phyloP scores from a whole-genome alignment of 305 asterid genomes.

The Plantago rigida region DNA sequence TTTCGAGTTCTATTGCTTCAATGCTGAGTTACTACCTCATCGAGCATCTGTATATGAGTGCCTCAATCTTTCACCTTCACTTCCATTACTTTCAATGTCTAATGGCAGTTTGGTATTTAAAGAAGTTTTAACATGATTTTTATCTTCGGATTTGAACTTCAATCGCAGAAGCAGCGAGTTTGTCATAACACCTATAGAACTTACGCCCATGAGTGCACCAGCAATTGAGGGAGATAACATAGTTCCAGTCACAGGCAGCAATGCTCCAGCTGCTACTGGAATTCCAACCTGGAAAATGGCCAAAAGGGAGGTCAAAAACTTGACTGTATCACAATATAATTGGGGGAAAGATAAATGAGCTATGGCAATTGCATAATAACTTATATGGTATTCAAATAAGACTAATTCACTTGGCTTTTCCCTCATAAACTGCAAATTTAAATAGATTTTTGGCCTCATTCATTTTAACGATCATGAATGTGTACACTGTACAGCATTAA shows the following conservation, averaged over 20 bases:
- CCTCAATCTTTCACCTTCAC: constrained; percentile 26
- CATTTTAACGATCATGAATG: no score
- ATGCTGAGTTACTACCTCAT: constrained; percentile 22
- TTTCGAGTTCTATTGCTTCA: constrained; percentile 4
- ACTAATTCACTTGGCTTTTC: no score
- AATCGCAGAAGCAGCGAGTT: constrained; percentile 74
- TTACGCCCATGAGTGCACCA: constrained; percentile 95
- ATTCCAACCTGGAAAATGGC: constrained; percentile 59
- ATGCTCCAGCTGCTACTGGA: constrained; percentile 88
- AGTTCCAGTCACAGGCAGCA: constrained; percentile 78
- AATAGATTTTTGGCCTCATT: no score
- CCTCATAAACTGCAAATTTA: no score
- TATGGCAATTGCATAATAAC: no score
- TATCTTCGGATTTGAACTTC: constrained; percentile 43
- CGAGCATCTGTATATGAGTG: constrained; percentile 34
- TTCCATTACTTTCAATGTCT: constrained; percentile 24
- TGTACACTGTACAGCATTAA: no score
- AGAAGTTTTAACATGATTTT: constrained; percentile 33
- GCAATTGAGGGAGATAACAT: constrained; percentile 96
- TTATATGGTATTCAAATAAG: no score
- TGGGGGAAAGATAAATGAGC: no score
- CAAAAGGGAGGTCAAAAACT: neutral
- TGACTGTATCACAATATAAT: no score
- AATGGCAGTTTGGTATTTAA: constrained; percentile 28
- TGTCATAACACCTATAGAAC: constrained; percentile 90